Percentiles rank a stretch among this genome's conserved stretches.
These are phyloP conservation scores for Endothia cerciana DNA, from an alignment of 2,329 filamentous ascomycete genomes.

Conservation along the genomic window DNA sequence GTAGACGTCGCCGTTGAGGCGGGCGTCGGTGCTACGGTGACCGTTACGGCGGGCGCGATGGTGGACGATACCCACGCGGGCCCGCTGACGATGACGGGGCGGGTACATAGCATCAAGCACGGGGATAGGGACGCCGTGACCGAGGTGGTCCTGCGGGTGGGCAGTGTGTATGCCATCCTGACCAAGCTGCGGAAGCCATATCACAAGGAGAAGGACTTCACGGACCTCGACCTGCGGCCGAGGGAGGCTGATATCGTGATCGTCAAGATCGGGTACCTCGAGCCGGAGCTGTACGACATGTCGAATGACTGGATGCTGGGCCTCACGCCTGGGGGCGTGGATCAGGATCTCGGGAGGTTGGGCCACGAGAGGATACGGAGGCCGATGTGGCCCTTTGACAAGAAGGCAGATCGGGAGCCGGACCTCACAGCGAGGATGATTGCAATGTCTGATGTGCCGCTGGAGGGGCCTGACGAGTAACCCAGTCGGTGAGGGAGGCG, in stretches of 20 bases:
- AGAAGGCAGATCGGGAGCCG: conserved; percentile 28
- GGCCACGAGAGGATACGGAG: conserved; percentile 52
- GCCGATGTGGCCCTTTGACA: conserved; percentile 47
- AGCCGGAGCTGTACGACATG: conserved; percentile 59
- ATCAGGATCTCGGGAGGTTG: conserved; percentile 53
- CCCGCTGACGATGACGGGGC: conserved; percentile 54
- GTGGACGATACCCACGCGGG: conserved; percentile 53
- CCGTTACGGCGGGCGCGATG: conserved; percentile 55
- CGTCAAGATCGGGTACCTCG: conserved; percentile 60
- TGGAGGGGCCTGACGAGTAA: conserved; percentile 29
- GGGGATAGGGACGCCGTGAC: conserved; percentile 52
- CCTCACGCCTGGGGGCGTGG: conserved; percentile 57
- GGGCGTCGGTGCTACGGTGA: conserved; percentile 51
- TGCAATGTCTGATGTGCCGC: conserved; percentile 28
- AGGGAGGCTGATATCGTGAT: conserved; percentile 54
- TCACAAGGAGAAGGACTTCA: conserved; percentile 57
- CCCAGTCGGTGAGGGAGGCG: neutral
- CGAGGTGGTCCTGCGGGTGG: conserved; percentile 55
- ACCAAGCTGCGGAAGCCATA: conserved; percentile 58
- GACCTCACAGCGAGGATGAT: conserved; percentile 34
- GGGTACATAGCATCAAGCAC: conserved; percentile 53
- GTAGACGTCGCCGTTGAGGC: conserved; percentile 46
- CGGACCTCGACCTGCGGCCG: conserved; percentile 49
- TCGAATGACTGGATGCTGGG: conserved; percentile 58
- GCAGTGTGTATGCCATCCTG: conserved; percentile 54